Evolutionary conservation across 306 rosid species (phyloP), one percentile per base, ranked within the genome.

Genomic region (Lithocarpus polystachyus): DNA sequence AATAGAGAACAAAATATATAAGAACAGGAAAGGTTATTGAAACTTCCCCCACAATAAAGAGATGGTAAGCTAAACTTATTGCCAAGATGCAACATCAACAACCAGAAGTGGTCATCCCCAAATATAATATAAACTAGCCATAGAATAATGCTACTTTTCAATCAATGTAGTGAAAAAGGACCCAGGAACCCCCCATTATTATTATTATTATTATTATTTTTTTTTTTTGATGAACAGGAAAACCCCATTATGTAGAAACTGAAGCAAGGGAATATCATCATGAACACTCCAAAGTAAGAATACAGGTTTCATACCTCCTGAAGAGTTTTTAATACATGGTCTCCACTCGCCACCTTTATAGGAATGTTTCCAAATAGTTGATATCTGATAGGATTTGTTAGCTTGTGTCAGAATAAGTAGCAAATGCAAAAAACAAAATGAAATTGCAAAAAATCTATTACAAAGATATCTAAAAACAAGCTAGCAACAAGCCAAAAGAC

Each of bases 341-440:
- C 85, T 92, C 97, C 97, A 92, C 64, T 87, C 90, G 13, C 85
- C 90, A 37, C 97, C 91, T 91, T 57, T 92, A 85, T 85, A 85
- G 65, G 91, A 89, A 81, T 29, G 85, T 89, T 83, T 92, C 99
- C 99, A 95, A 71, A 95, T 89, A 62, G 99, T 92, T 73, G 92
- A 89, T 79, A 95, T 89, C 99, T 95, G 87, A 84, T 81, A 76
- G 53, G 75, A 72, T 71, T 65, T 18, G 33, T 73, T 40, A 61
- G 69, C 83, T 62, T 37, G 67, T 51, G 75, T 88, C 71, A 93
- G 77, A 40, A 35, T 70, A 76, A 64, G 80, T 7, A 64, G 28
- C 70, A 60, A 14, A 80, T 51, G 24, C 33, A 61, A 23, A 51
- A 57, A 57, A 77, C 59, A 79, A 51, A 31, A 4, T 54, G 54